Evolutionary conservation across 345 rosid genomes (phyloP).

Genomic region (Acer campestre): DNA sequence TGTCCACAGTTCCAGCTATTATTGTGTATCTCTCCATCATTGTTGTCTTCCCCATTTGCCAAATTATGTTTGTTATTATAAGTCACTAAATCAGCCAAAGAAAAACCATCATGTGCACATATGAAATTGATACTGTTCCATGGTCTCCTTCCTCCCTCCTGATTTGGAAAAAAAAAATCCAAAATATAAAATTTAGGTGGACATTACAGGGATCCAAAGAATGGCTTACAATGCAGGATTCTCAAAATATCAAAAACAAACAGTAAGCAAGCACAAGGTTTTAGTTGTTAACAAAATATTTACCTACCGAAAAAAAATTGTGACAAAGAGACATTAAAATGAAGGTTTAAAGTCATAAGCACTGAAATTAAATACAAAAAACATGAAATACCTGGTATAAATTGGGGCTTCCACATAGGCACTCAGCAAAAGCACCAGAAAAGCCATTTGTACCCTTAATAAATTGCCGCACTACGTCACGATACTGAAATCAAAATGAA

Average conservation of each 20-base stretch:
- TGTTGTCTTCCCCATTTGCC: conserved; percentile 95
- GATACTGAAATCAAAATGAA: conserved; percentile 61
- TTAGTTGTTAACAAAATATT: background rate
- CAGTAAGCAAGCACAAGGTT: background rate
- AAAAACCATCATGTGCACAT: conserved; percentile 96
- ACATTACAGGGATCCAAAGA: background rate
- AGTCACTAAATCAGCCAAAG: conserved; percentile 84
- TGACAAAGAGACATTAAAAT: background rate
- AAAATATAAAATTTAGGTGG: background rate
- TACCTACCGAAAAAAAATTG: background rate
- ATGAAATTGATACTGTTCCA: conserved; percentile 94
- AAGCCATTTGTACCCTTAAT: conserved; percentile 97
- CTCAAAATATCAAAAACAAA: background rate
- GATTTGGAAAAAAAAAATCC: conserved; percentile 20
- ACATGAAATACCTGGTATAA: conserved; percentile 71
- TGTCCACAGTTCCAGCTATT: conserved; percentile 98
- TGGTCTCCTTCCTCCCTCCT: conserved; percentile 94
- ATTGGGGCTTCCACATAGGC: conserved; percentile 95
- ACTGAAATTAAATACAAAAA: background rate
- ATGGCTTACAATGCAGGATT: background rate
- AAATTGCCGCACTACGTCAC: conserved; percentile 88
- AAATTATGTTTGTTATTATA: conserved; percentile 86
- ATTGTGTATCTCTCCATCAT: conserved; percentile 90
- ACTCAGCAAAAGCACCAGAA: conserved; percentile 96
- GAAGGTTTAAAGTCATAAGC: background rate